Evolutionary conservation across 1,139 yeast species (phyloP).

Genomic region (Blastobotrys raffinosifermentans): DNA sequence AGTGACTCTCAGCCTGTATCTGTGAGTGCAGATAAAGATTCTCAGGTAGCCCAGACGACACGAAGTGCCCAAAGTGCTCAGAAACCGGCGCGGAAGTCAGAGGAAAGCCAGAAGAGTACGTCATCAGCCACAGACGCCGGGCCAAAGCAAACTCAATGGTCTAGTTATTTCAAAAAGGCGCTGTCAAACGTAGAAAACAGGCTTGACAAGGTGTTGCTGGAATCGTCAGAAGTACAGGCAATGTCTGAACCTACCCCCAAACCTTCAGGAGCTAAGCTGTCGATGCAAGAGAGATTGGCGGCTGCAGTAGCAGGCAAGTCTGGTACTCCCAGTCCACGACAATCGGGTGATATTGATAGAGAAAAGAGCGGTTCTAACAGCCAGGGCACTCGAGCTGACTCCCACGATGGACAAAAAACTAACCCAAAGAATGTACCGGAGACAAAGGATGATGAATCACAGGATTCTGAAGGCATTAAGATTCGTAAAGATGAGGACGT

Average conservation of each 20-base stretch:
- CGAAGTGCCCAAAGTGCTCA: too few species aligned
- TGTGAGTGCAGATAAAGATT: too few species aligned
- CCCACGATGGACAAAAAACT: neutral
- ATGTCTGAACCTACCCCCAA: neutral
- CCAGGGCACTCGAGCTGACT: neutral
- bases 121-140: too few species aligned
- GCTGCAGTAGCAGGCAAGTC: conserved; percentile 48
- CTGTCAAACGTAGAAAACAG: conserved; percentile 37
- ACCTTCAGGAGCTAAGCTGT: conserved; percentile 43
- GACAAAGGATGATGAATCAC: neutral
- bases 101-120: too few species aligned
- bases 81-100: too few species aligned
- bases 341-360: neutral
- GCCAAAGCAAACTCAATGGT: conserved; percentile 23
- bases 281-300: conserved; percentile 76
- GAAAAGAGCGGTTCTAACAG: neutral
- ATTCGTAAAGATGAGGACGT: neutral
- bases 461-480: too few species aligned
- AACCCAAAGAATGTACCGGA: neutral
- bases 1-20: too few species aligned
- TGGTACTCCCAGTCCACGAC: neutral
- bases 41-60: too few species aligned
- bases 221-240: conserved; percentile 15
- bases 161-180: conserved; percentile 32
- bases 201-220: conserved; percentile 33